Evolutionary conservation across 2,329 filamentous ascomycete genomes (phyloP).

Genomic region (Xylaria sp.): DNA sequence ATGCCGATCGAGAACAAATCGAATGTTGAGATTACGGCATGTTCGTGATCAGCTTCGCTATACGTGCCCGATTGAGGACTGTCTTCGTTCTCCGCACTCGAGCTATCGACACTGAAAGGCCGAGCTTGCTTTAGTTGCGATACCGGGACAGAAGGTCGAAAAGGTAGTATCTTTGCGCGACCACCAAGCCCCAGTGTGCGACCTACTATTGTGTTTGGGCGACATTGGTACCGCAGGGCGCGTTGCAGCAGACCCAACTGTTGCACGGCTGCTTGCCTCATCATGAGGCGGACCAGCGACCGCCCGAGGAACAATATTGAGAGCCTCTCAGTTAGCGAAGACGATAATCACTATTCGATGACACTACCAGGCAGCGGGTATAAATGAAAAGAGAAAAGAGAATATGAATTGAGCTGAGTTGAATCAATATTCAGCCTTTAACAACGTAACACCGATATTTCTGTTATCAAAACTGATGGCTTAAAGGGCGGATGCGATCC

Average conservation of each 20-base stretch:
- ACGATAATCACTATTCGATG: not conserved
- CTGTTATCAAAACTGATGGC: not conserved
- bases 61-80: constrained; percentile 49
- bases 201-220: constrained; percentile 20
- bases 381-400: not conserved
- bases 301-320: not conserved
- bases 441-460: not conserved
- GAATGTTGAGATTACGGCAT: constrained; percentile 58
- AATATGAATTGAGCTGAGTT: not conserved
- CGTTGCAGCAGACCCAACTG: constrained; percentile 35
- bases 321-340: not conserved
- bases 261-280: constrained; percentile 35
- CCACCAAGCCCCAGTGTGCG: constrained; percentile 18
- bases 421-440: not conserved
- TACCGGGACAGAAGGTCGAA: not conserved
- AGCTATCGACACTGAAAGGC: constrained; percentile 28
- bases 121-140: constrained; percentile 25
- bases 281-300: constrained; percentile 27
- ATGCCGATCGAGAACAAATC: constrained; percentile 59
- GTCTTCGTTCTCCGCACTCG: constrained; percentile 35
- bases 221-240: constrained; percentile 19
- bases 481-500: not conserved
- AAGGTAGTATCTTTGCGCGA: not conserved
- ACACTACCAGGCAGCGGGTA: not conserved
- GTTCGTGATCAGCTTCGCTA: constrained; percentile 56